Evolutionary conservation across 202 grass and related monocot genomes (phyloP), one percentile per base, ranked within the genome.

Genomic region (Brachypodium distachyon): DNA sequence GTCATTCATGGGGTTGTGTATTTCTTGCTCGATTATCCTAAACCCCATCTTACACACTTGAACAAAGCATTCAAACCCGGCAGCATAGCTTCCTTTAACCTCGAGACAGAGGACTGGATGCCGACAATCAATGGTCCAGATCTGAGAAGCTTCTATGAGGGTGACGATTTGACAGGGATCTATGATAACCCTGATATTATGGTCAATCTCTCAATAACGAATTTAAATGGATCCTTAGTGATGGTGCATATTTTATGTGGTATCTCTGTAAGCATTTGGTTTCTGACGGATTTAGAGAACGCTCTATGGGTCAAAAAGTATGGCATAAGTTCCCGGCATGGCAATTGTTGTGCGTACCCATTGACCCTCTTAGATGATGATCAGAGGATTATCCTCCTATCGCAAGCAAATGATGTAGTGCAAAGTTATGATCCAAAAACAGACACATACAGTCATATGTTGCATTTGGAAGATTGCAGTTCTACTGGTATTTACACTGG

Each of bases 401-500:
- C 23, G 42, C 57, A 54, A 18, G 5, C 28, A 34, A 53, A 38
- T 12, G 28, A 48, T 11, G 7, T 4, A 6, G 22, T 77, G 19
- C 34, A 12, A 52, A 38, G 5, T 13, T 77, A 65, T 39, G 14
- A 77, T 65, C 44, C 43, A 40, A 19, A 37, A 1, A 27, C 44
- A 7, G 44, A 49, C 9, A 19, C 21, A 7, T 62, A 52, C 4
- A 26, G 22, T 52, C 14, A 77, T 39, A 39, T 39, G 5, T 52
- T 77, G 16, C 7, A 13, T 2, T 5, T 77, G 44, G 19, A 25
- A 65, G 16, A 52, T 52, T 39, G 25, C 59, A 65, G 21, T 26
- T 77, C 44, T 1, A 12, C 52, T 77, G 74, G 44, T 52, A 77
- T 64, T 77, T 77, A 77, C 44, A 65, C 44, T 13, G 74, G 74